These are phyloP conservation scores for Fusarium brachygibbosum DNA, from an alignment of 2,329 filamentous ascomycete species.

Conservation along the genomic window DNA sequence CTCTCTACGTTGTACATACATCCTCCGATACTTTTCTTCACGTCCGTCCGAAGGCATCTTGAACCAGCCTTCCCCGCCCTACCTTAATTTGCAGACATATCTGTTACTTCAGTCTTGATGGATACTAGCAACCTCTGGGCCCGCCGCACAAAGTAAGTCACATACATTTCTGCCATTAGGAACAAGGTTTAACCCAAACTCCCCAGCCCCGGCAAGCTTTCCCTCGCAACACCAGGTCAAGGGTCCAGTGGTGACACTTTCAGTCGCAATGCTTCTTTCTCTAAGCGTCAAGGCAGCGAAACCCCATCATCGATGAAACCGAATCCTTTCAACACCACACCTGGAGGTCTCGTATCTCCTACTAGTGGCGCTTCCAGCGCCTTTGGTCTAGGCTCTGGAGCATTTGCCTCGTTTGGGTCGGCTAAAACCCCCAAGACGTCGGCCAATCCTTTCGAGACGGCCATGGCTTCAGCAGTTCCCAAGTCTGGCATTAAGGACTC, in stretches of 20 bases:
- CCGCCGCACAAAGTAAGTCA: slow-evolving; percentile 83
- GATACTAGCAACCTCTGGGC: slow-evolving; percentile 75
- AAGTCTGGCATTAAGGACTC: slow-evolving; percentile 54
- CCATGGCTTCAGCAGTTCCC: slow-evolving; percentile 63
- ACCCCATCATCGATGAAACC: slow-evolving; percentile 75
- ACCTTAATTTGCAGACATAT: slow-evolving; percentile 41
- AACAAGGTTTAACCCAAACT: slow-evolving; percentile 33
- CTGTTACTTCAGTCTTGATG: slow-evolving; percentile 62
- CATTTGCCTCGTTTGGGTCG: slow-evolving; percentile 89
- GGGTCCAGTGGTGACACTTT: slow-evolving; percentile 66
- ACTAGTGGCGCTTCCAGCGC: slow-evolving; percentile 81
- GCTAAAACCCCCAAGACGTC: slow-evolving; percentile 89
- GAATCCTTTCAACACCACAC: slow-evolving; percentile 82
- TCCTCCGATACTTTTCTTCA: slow-evolving; percentile 12
- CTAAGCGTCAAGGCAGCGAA: slow-evolving; percentile 82
- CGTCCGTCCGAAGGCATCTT: slow-evolving; percentile 35
- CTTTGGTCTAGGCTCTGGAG: slow-evolving; percentile 93
- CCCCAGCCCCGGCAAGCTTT: slow-evolving; percentile 86
- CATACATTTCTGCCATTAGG: slow-evolving; percentile 5
- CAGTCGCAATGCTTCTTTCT: slow-evolving; percentile 73
- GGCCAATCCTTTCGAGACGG: slow-evolving; percentile 83
- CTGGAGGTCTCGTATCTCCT: slow-evolving; percentile 64
- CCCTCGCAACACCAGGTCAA: slow-evolving; percentile 80
- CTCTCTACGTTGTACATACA: slow-evolving; percentile 18
- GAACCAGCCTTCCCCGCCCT: slow-evolving; percentile 46